Conservation (phyloP, 2,329 filamentous ascomycete species). For the Basipetospora sp. region DNA sequence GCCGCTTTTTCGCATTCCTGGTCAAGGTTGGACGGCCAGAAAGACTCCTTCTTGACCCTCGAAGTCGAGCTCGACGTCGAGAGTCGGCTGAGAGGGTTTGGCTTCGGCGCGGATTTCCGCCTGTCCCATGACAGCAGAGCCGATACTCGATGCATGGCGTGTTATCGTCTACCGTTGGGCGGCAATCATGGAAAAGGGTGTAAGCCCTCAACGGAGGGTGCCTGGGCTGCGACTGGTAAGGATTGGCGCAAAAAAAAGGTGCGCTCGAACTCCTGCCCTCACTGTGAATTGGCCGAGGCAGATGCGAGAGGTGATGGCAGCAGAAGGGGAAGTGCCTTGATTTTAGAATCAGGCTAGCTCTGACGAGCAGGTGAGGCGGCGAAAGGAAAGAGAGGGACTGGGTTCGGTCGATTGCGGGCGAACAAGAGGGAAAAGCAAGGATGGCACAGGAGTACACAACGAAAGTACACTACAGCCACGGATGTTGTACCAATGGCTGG, state of each 20-base stretch:
- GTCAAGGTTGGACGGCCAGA: slow-evolving; percentile 75
- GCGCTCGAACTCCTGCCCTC: no score
- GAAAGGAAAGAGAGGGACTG: background rate
- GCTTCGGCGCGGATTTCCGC: slow-evolving; percentile 9
- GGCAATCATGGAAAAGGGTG: slow-evolving; percentile 2
- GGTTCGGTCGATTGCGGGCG: no score
- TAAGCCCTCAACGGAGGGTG: slow-evolving; percentile 1
- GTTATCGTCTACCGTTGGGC: background rate
- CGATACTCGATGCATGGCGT: slow-evolving; percentile 10
- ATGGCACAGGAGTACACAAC: no score
- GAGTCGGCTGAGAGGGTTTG: slow-evolving; percentile 1
- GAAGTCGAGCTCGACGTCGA: slow-evolving; percentile 28
- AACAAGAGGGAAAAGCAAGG: no score
- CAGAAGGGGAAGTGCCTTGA: background rate
- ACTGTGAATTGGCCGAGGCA: no score
- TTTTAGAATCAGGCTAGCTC: background rate
- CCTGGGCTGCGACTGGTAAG: background rate
- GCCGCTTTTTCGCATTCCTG: slow-evolving; percentile 86
- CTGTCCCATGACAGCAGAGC: slow-evolving; percentile 11
- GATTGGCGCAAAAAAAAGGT: background rate
- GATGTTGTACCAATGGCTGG: no score
- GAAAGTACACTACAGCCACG: no score
- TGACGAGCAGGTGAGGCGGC: background rate
- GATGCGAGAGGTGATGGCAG: background rate
- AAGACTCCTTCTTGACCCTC: slow-evolving; percentile 37